Base-by-base conservation (phyloP, 164 flowering plant genomes). In the Vitis cinerea region DNA sequence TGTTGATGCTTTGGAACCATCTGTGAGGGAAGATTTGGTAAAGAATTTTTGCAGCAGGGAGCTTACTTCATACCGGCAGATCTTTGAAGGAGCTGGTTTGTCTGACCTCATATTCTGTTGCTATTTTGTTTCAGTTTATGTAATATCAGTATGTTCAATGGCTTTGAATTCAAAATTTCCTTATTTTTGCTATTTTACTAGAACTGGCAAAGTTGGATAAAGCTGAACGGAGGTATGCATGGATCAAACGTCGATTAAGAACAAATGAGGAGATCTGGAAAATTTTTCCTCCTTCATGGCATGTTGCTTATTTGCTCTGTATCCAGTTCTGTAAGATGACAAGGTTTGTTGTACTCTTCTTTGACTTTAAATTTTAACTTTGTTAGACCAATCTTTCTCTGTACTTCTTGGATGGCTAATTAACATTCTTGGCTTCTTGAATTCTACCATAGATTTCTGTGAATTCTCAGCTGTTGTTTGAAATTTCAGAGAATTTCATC, bases 21-120 rank as follows among this genome's bases (percentile, higher is more conserved):
- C 98, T 74, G 99, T 91, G 61, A 86, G 97, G 70, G 99, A 95
- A 80, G 99, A 96, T 65, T 76, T 96, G 78, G 99, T 96, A 7
- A 93, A 93, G 72, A 93, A 76, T 49, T 91, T 95, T 70, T 95
- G 99, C 84, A 88, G 81, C 76, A 82, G 90, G 79, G 99, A 95
- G 79, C 97, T 95, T 58, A 91, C 97, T 64, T 93, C 99, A 47
- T 95, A 93, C 74, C 85, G 85, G 31, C 99, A 96, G 78, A 96
- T 96, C 56, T 96, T 96, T 81, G 99, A 96, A 87, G 99, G 99
- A 80, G 96, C 99, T 73, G 99, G 99, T 93, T 29, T 73, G 88
- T 80, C 12, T 78, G 54, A 37, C 50, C 31, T 61, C 37, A 11
- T 67, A 11, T 68, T 11, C 50, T 14, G 37, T 29, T 53, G 44